Evolutionary conservation across 345 rosid species (phyloP).

Genomic region (Bretschneidera sinensis): DNA sequence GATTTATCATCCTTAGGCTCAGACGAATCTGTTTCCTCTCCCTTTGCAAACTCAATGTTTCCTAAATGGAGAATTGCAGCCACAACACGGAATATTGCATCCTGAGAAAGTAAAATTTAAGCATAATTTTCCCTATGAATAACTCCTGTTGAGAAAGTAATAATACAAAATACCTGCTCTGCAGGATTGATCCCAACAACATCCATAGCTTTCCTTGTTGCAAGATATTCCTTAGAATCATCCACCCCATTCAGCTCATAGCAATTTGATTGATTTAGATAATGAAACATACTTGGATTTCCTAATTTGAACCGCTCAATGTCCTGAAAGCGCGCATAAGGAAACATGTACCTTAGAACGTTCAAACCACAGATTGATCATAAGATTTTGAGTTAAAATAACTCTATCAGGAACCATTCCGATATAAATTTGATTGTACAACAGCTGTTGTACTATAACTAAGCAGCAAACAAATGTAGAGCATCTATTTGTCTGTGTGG

Average conservation of each 20-base stretch:
- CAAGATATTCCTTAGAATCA: slow-evolving; percentile 75
- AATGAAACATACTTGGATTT: slow-evolving; percentile 77
- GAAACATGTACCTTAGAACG: slow-evolving; percentile 8
- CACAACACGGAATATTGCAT: slow-evolving; percentile 82
- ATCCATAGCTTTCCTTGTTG: slow-evolving; percentile 88
- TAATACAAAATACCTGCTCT: slow-evolving; percentile 66
- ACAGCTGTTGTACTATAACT: too few species aligned
- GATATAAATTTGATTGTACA: too few species aligned
- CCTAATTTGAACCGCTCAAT: slow-evolving; percentile 73
- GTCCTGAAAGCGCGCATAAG: slow-evolving; percentile 45
- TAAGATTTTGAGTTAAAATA: background rate
- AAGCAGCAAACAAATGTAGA: too few species aligned
- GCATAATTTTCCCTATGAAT: slow-evolving; percentile 20
- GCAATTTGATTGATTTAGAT: slow-evolving; percentile 86
- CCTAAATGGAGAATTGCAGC: slow-evolving; percentile 99
- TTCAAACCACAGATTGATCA: background rate
- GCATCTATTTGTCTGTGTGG: too few species aligned
- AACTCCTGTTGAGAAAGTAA: slow-evolving; percentile 9
- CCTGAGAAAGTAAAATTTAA: slow-evolving; percentile 40
- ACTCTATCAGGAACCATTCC: too few species aligned
- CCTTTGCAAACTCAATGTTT: slow-evolving; percentile 78
- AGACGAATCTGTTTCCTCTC: slow-evolving; percentile 76
- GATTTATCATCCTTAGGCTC: slow-evolving; percentile 86
- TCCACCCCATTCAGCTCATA: slow-evolving; percentile 74
- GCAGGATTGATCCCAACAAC: slow-evolving; percentile 73